Evolutionary conservation across 306 rosid genomes (phyloP).

Genomic region (Quercus parvula): DNA sequence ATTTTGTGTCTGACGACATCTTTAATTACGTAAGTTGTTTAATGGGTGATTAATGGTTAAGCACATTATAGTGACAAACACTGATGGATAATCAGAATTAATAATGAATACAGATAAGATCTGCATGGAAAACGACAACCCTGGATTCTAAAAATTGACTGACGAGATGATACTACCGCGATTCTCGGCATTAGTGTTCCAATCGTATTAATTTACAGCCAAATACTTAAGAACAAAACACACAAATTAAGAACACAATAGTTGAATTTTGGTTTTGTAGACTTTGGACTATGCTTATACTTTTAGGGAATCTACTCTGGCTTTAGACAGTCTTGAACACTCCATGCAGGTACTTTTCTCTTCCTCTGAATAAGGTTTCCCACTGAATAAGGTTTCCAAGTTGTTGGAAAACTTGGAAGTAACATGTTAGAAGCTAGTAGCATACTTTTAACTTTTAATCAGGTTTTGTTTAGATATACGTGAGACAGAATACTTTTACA

Average conservation of each 20-base stretch:
- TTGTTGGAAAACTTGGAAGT: too few species aligned
- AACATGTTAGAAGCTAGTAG: too few species aligned
- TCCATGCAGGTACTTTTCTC: background rate
- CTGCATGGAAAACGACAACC: conserved; percentile 47
- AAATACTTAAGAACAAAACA: background rate
- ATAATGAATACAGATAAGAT: conserved; percentile 39
- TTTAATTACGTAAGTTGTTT: too few species aligned
- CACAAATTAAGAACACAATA: background rate
- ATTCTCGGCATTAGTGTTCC: conserved; percentile 61
- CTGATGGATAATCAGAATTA: background rate
- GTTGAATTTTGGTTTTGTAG: background rate
- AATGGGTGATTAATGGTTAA: conserved; percentile 16
- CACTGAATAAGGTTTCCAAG: too few species aligned
- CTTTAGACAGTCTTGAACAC: background rate
- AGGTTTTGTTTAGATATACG: too few species aligned
- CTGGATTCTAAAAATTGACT: conserved; percentile 31
- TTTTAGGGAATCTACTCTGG: background rate
- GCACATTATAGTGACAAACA: background rate
- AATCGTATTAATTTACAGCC: conserved; percentile 24
- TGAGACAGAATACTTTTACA: too few species aligned
- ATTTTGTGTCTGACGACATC: too few species aligned
- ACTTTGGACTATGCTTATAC: background rate
- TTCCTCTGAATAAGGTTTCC: background rate
- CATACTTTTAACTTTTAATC: too few species aligned
- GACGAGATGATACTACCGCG: conserved; percentile 39